Evolutionary conservation across 2,329 filamentous ascomycete species (phyloP).

Genomic region (Colletotrichum sojae): DNA sequence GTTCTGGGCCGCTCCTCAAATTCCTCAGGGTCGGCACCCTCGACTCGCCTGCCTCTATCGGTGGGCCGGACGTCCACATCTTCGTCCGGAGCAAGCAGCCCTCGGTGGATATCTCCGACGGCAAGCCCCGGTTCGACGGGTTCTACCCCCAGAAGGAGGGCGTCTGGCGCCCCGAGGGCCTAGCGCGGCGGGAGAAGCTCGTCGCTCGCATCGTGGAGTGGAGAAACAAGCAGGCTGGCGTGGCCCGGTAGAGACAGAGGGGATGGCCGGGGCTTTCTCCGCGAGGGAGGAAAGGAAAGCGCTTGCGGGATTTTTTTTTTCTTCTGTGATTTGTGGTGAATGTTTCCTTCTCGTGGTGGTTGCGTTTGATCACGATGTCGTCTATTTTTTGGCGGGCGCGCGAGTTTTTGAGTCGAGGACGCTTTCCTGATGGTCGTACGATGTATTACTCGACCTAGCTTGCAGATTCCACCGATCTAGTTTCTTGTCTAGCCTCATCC

Average conservation of each 20-base stretch:
- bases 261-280: no score
- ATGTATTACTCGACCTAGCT: no score
- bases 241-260: neutral
- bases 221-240: conserved; percentile 20
- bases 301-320: no score
- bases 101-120: conserved; percentile 56
- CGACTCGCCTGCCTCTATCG: conserved; percentile 52
- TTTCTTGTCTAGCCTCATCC: no score
- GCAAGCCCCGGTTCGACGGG: conserved; percentile 53
- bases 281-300: no score
- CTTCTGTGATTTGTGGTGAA: no score
- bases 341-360: no score
- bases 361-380: no score
- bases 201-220: conserved; percentile 40
- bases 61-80: conserved; percentile 62
- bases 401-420: no score
- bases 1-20: conserved; percentile 47
- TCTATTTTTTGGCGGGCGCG: no score
- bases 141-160: conserved; percentile 51
- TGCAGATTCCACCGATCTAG: no score
- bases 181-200: conserved; percentile 48
- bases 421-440: no score
- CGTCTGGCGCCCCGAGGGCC: conserved; percentile 51
- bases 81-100: conserved; percentile 55
- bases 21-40: conserved; percentile 62